phyloP scores from a whole-genome alignment of 139 green algal species.

The Auxenochlorella pyrenoidosa region DNA sequence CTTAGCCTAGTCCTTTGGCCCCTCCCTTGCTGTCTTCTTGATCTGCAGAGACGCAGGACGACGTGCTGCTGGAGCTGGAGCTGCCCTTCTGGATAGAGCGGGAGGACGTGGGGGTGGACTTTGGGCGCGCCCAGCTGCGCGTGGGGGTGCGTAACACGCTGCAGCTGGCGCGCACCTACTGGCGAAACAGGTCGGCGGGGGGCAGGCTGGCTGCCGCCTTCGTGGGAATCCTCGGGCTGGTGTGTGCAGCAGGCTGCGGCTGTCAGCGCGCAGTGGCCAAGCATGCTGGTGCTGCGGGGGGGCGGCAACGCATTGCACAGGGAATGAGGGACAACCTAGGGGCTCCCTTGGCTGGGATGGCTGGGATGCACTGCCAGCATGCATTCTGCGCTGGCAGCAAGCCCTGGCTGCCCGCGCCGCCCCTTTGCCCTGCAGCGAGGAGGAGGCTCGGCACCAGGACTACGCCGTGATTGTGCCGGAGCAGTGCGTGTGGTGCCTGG shows the following conservation, averaged over 20 bases:
- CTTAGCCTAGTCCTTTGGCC: too few relatives aligned
- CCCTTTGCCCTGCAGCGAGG: conserved; percentile 22
- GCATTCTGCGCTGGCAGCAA: background rate
- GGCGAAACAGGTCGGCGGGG: conserved; percentile 50
- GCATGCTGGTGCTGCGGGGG: too few relatives aligned
- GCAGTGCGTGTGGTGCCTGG: conserved; percentile 67
- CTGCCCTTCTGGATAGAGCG: conserved; percentile 79
- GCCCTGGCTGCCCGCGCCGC: background rate
- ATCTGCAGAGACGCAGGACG: conserved; percentile 55
- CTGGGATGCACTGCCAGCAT: too few relatives aligned
- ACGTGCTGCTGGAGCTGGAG: conserved; percentile 71
- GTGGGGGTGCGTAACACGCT: conserved; percentile 60
- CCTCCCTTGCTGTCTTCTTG: too few relatives aligned
- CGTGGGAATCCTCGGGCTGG: too few relatives aligned
- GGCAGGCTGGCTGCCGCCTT: background rate
- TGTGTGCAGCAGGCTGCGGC: background rate
- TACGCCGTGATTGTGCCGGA: conserved; percentile 42
- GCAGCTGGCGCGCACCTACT: conserved; percentile 62
- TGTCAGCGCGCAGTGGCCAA: background rate
- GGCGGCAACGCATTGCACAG: too few relatives aligned
- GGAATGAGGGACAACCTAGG: too few relatives aligned
- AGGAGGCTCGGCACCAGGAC: conserved; percentile 37
- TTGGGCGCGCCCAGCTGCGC: conserved; percentile 38
- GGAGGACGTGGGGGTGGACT: conserved; percentile 65
- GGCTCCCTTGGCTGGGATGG: too few relatives aligned